Evolutionary conservation across 2,329 filamentous ascomycete species (phyloP).

Genomic region (Aspergillus aculeatinus): DNA sequence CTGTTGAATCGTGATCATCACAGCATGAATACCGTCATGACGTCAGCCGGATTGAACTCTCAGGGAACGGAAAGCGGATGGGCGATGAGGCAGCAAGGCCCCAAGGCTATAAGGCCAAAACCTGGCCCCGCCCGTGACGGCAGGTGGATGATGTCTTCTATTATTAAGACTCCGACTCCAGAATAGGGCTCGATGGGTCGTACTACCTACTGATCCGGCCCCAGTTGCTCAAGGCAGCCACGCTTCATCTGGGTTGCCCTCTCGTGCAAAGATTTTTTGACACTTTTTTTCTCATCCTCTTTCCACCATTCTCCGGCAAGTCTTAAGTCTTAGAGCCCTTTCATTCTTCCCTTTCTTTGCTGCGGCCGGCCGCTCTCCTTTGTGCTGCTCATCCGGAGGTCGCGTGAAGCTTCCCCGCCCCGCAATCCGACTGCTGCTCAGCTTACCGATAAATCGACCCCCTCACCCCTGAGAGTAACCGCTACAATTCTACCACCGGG

Average conservation of each 20-base stretch:
- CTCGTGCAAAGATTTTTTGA: conserved; percentile 7
- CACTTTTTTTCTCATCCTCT: conserved; percentile 6
- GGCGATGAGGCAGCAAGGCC: background rate
- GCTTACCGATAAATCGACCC: conserved; percentile 1
- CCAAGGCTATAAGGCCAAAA: background rate
- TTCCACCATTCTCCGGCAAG: background rate
- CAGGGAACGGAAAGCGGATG: background rate
- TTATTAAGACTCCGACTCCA: background rate
- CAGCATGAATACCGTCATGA: background rate
- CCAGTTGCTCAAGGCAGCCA: conserved; percentile 16
- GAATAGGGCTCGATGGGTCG: conserved; percentile 12
- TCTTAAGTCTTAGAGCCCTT: background rate
- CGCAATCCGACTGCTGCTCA: conserved; percentile 17
- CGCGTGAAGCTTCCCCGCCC: conserved; percentile 20
- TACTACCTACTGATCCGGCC: conserved; percentile 3
- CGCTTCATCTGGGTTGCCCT: conserved; percentile 10
- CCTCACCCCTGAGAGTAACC: background rate
- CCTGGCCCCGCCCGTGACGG: background rate
- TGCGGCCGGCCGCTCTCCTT: conserved; percentile 19
- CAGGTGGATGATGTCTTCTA: background rate
- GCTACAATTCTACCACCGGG: background rate
- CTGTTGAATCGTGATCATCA: background rate
- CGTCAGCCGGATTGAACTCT: background rate
- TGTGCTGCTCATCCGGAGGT: conserved; percentile 8
- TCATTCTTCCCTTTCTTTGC: background rate